A percentile compares a stretch with the other conserved stretches of the same genome.
Evolutionary conservation across 179 eudicot genomes (phyloP).

Genomic region (Camellia oleifera): DNA sequence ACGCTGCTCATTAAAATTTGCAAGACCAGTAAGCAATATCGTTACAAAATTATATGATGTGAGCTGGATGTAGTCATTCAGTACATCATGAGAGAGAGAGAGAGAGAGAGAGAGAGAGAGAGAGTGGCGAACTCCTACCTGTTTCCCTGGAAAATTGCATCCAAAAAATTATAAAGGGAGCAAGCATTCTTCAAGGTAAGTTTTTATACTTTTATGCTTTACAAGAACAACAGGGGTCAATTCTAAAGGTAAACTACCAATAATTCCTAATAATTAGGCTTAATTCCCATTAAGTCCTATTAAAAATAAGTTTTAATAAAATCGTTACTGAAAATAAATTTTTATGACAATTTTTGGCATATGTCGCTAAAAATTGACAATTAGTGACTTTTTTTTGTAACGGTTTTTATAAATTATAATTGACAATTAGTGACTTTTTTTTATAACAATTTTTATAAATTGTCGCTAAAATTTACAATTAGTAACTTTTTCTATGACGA

Average conservation of each 20-base stretch:
- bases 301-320: too few relatives aligned
- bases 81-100: neutral
- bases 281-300: too few relatives aligned
- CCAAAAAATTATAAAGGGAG: neutral
- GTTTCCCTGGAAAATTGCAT: neutral
- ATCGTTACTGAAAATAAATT: too few relatives aligned
- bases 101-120: neutral
- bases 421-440: too few relatives aligned
- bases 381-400: too few relatives aligned
- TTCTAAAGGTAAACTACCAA: neutral
- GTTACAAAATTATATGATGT: neutral
- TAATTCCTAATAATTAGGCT: neutral
- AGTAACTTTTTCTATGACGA: too few relatives aligned
- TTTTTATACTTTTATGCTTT: neutral
- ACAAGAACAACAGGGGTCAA: slow-evolving; percentile 1
- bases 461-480: too few relatives aligned
- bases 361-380: too few relatives aligned
- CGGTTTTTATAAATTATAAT: too few relatives aligned
- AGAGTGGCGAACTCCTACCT: neutral
- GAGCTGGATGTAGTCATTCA: neutral
- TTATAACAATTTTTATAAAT: too few relatives aligned
- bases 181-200: neutral
- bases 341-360: too few relatives aligned
- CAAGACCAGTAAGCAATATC: neutral
- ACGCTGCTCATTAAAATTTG: neutral